phyloP scores from a whole-genome alignment of 2,329 filamentous ascomycete species.

The Calycina herbarum region DNA sequence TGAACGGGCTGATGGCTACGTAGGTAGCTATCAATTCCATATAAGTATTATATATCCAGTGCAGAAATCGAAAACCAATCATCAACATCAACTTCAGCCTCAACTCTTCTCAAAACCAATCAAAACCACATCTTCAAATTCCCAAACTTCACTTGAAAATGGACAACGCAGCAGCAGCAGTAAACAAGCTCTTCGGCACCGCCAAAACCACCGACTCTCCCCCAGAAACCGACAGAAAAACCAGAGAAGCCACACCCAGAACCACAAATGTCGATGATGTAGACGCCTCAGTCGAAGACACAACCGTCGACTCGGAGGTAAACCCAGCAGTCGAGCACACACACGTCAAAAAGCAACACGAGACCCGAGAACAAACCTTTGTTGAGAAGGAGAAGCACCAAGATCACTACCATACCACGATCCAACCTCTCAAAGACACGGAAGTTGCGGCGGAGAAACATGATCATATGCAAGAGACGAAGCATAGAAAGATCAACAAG shows the following conservation, averaged over 20 bases:
- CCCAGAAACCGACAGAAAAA: background rate
- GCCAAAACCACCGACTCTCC: constrained; percentile 11
- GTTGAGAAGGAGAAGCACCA: constrained; percentile 68
- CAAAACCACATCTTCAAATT: background rate
- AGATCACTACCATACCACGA: constrained; percentile 67
- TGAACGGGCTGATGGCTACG: background rate
- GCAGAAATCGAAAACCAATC: background rate
- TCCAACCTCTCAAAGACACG: constrained; percentile 57
- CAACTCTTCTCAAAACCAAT: background rate
- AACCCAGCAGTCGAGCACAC: constrained; percentile 25
- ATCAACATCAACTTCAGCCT: background rate
- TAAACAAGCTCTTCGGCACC: constrained; percentile 21
- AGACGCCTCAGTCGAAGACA: constrained; percentile 16
- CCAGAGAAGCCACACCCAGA: background rate
- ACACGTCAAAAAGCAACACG: constrained; percentile 46
- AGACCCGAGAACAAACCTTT: constrained; percentile 56
- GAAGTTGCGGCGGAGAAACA: background rate
- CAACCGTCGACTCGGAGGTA: constrained; percentile 20
- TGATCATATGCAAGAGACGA: background rate
- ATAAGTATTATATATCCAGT: background rate
- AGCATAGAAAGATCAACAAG: background rate
- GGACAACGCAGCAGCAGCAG: constrained; percentile 25
- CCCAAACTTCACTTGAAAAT: constrained; percentile 4
- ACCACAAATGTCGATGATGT: background rate
- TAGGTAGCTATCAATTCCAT: background rate